phyloP scores from a whole-genome alignment of 441 rosid genomes.

The Erodium trifolium region DNA sequence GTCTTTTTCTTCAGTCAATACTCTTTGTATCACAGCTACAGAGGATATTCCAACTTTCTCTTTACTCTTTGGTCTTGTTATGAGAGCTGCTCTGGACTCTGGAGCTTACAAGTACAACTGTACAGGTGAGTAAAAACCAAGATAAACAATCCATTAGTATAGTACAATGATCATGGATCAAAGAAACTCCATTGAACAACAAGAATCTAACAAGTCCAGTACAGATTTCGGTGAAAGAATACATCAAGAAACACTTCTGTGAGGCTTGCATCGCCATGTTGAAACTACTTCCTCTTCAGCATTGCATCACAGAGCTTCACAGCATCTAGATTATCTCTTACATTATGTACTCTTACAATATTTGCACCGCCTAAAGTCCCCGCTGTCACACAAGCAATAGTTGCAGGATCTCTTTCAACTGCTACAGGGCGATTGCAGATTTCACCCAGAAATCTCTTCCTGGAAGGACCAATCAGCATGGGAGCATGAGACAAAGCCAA shows the following conservation, averaged over 20 bases:
- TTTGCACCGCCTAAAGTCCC: conserved; percentile 72
- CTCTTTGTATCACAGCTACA: too few relatives aligned
- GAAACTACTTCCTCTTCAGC: conserved; percentile 28
- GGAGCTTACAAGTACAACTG: too few relatives aligned
- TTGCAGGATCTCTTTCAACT: conserved; percentile 77
- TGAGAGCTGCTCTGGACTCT: too few relatives aligned
- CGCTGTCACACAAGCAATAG: conserved; percentile 58
- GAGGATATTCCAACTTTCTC: too few relatives aligned
- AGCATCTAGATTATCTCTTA: conserved; percentile 67
- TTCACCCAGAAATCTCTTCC: conserved; percentile 81
- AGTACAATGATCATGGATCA: neutral
- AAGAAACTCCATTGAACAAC: neutral
- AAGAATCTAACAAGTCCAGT: neutral
- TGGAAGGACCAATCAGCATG: conserved; percentile 70
- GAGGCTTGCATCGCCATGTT: neutral
- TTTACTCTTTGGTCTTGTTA: too few relatives aligned
- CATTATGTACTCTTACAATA: conserved; percentile 82
- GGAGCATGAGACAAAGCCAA: conserved; percentile 64
- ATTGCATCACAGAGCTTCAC: conserved; percentile 73
- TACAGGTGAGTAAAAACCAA: too few relatives aligned
- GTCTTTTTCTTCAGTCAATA: neutral
- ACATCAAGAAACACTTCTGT: neutral
- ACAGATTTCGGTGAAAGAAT: neutral
- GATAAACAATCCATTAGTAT: too few relatives aligned
- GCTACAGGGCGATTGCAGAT: conserved; percentile 52